A percentile compares a stretch with the other conserved stretches of the same genome.
phyloP scores from a whole-genome alignment of 2,329 filamentous ascomycete genomes.

The Aspergillus hiratsukae region DNA sequence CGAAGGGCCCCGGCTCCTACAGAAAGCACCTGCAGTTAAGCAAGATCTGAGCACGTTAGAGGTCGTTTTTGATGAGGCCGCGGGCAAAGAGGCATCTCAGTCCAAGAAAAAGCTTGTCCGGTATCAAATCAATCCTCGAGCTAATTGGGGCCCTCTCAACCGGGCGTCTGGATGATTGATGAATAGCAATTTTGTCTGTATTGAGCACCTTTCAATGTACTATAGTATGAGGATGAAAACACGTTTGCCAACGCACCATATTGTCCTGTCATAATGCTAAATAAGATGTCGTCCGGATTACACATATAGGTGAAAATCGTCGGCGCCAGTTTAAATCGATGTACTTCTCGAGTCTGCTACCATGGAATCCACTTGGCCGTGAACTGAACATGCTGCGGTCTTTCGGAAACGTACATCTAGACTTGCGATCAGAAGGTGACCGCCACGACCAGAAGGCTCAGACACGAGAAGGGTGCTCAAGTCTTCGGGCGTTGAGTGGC shows the following conservation, averaged over 20 bases:
- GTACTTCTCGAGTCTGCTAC: too few relatives aligned
- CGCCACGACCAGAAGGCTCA: too few relatives aligned
- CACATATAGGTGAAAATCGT: too few relatives aligned
- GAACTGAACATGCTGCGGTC: too few relatives aligned
- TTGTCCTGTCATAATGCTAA: too few relatives aligned
- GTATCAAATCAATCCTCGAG: constrained; percentile 84
- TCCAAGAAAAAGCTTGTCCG: constrained; percentile 67
- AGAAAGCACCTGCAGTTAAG: constrained; percentile 7
- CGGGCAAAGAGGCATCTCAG: constrained; percentile 61
- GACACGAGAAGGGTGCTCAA: too few relatives aligned
- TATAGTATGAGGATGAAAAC: background rate
- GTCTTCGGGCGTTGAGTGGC: too few relatives aligned
- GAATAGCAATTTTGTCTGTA: background rate
- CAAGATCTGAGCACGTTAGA: constrained; percentile 45
- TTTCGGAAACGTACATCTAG: too few relatives aligned
- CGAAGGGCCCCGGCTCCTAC: background rate
- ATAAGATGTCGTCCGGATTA: too few relatives aligned
- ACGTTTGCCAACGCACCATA: background rate
- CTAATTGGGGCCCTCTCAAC: constrained; percentile 88
- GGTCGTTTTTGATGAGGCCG: constrained; percentile 72
- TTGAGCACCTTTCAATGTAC: background rate
- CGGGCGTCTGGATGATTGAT: constrained; percentile 28
- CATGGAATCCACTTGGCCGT: too few relatives aligned
- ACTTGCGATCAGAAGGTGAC: too few relatives aligned
- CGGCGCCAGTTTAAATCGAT: too few relatives aligned